These are phyloP conservation scores for Zygosaccharomyces lentus DNA, from an alignment of 805 yeast species.

Conservation along the genomic window DNA sequence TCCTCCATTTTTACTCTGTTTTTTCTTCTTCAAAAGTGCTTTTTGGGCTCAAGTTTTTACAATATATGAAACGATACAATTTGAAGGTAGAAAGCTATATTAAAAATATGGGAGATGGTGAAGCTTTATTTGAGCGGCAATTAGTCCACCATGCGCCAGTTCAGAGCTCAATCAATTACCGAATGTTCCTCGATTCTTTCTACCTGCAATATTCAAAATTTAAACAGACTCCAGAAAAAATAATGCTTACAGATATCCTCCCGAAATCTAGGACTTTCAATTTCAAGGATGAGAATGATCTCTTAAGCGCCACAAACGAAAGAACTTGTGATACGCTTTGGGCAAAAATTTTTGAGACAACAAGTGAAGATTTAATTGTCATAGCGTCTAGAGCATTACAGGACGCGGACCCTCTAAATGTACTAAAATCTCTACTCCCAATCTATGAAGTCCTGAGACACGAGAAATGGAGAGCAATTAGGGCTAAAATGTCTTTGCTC, in stretches of 20 bases:
- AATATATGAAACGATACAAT: slow-evolving; percentile 26
- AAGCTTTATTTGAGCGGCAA: slow-evolving; percentile 17
- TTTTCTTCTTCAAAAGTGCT: slow-evolving; percentile 21
- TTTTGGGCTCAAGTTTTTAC: slow-evolving; percentile 32
- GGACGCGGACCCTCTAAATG: not conserved
- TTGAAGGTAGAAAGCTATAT: slow-evolving; percentile 22
- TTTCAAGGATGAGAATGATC: not conserved
- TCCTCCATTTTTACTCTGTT: slow-evolving; percentile 25
- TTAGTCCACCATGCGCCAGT: slow-evolving; percentile 7
- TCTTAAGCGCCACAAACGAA: not conserved
- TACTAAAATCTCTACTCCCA: slow-evolving; percentile 3
- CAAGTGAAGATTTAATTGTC: slow-evolving; percentile 1
- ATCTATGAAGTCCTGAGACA: slow-evolving; percentile 13
- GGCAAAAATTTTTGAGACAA: not conserved
- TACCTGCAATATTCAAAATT: slow-evolving; percentile 20
- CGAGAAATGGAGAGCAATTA: slow-evolving; percentile 10
- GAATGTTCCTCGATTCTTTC: slow-evolving; percentile 12
- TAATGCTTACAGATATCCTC: slow-evolving; percentile 21
- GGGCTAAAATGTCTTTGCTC: slow-evolving; percentile 9
- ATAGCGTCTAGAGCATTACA: slow-evolving; percentile 1
- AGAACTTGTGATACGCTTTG: not conserved
- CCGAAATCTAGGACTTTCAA: not conserved
- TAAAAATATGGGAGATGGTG: slow-evolving; percentile 19
- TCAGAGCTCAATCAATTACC: not conserved
- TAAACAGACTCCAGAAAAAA: slow-evolving; percentile 15